Evolutionary conservation across 2,329 filamentous ascomycete species (phyloP), one percentile per base, ranked within the genome.

Genomic region (Plenodomus tracheiphilus): DNA sequence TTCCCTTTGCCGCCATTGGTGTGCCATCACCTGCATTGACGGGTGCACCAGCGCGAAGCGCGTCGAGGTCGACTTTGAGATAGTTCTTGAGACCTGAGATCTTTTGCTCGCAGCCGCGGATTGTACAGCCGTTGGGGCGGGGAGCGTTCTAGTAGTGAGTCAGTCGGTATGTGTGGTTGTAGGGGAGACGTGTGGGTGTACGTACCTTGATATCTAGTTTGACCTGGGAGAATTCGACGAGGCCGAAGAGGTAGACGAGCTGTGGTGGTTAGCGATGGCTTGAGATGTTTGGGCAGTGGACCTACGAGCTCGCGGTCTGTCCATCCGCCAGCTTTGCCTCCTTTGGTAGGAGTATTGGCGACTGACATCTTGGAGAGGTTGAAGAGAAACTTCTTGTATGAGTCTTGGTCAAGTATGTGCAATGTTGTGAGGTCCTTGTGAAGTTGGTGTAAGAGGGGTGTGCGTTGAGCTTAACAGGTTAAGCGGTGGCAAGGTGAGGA

Each of bases 221-320:
- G 18, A 9, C 18, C 25, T 38, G n/a, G 25, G 39, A 39, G 35
- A 19, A 28, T 15, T 43, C 43, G 28, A 51, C 36, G 39, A 37
- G 18, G 25, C 22, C 45, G 18, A 43, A 18, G 22, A 51, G 43
- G 28, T 38, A 51, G 17, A 22, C 38, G 11, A 39, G 18, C 38
- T 39, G 18, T 21, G 38, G 4, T 22, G 8, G 7, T 20, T 39
- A 32, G 28, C 13, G 28, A 15, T 10, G 28, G 6, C 9, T 32
- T 4, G 11, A 8, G 28, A 11, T 15, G 11, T 10, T 32, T 6
- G 28, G 8, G 11, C 4, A 19, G 18, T 3, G 34, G 35, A 37
- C 35, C 3, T 18, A 37, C 35, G 10, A 37, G 18, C 15, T 37
- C 35, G 35, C 35, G 35, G 13, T 37, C 35, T 18, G 35, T 18